phyloP scores from a whole-genome alignment of 345 rosid species.

The Psidium friedrichsthalianum region DNA sequence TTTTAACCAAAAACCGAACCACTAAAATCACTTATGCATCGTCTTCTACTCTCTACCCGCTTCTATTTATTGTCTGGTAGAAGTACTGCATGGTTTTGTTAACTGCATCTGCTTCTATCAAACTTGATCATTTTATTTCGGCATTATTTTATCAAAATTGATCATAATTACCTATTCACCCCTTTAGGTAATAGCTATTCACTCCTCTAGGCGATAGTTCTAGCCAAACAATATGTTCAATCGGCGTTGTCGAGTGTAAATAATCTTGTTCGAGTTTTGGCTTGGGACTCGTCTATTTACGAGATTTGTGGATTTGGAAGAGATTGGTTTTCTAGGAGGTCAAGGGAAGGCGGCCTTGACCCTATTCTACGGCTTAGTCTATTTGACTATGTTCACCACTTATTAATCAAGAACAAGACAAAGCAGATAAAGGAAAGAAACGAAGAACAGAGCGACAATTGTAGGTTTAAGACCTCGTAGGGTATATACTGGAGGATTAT shows the following conservation, averaged over 20 bases:
- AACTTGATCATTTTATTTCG: too few species aligned
- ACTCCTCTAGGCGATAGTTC: too few species aligned
- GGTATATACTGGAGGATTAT: neutral
- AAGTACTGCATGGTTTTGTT: too few species aligned
- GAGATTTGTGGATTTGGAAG: neutral
- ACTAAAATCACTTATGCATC: too few species aligned
- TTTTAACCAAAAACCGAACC: too few species aligned
- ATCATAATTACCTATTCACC: too few species aligned
- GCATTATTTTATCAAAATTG: too few species aligned
- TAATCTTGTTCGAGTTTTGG: neutral
- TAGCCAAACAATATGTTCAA: too few species aligned
- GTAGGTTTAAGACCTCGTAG: neutral
- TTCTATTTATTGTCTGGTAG: too few species aligned
- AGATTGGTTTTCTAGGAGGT: neutral
- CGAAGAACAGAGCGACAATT: neutral
- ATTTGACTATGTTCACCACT: neutral
- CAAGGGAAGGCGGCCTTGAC: neutral
- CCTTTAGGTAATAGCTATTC: too few species aligned
- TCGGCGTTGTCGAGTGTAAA: neutral
- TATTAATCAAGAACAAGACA: neutral
- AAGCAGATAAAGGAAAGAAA: neutral
- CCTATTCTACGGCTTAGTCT: neutral
- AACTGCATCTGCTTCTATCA: too few species aligned
- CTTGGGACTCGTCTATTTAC: neutral
- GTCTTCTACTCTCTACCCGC: too few species aligned